These are phyloP conservation scores for Galerina marginata DNA, from an alignment of 768 basidiomycete genomes.

Conservation along the genomic window DNA sequence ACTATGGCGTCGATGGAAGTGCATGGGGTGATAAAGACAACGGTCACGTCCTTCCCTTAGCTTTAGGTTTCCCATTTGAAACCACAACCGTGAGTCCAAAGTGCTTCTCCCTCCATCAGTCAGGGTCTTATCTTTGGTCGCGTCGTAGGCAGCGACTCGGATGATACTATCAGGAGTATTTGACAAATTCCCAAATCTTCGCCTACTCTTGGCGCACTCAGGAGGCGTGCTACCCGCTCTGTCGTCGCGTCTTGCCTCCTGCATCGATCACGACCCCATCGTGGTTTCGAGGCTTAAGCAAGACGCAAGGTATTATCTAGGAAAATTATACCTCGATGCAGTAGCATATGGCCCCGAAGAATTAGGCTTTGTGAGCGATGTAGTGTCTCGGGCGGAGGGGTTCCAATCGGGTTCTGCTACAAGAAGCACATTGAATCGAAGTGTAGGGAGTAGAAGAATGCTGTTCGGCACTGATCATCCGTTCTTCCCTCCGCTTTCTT, in stretches of 20 bases:
- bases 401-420: constrained; percentile 45
- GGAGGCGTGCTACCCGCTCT: constrained; percentile 85
- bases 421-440: constrained; percentile 39
- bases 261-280: constrained; percentile 84
- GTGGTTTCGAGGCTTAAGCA: constrained; percentile 77
- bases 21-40: constrained; percentile 81
- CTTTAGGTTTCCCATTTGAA: constrained; percentile 90
- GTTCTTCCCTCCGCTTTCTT: constrained; percentile 83
- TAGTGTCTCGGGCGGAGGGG: constrained; percentile 62
- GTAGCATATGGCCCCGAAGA: constrained; percentile 91
- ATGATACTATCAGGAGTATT: constrained; percentile 82
- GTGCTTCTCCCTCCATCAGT: neutral
- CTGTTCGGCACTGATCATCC: constrained; percentile 90
- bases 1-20: constrained; percentile 79
- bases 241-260: constrained; percentile 84
- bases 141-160: constrained; percentile 67
- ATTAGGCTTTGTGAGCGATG: constrained; percentile 76
- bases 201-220: constrained; percentile 84
- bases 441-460: constrained; percentile 61
- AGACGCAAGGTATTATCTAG: constrained; percentile 85
- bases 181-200: constrained; percentile 78
- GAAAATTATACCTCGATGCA: constrained; percentile 81
- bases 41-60: constrained; percentile 87
- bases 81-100: constrained; percentile 73
- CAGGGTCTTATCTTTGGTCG: neutral